phyloP scores from a whole-genome alignment of 2,329 filamentous ascomycete species.

The Monilinia fructicola region DNA sequence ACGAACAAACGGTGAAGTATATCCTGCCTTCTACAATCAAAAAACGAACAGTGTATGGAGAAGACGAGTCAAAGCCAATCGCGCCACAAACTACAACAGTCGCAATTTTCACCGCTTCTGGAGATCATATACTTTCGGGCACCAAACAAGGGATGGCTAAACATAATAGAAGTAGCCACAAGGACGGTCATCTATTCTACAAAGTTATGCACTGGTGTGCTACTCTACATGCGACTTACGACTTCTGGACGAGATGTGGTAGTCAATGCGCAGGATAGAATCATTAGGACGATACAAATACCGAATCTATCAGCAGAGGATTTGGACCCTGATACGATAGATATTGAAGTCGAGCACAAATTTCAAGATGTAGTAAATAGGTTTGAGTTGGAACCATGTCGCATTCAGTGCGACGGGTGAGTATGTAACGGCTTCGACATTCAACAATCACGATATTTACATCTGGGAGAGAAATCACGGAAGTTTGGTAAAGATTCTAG shows the following conservation, averaged over 20 bases:
- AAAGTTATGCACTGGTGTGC: constrained; percentile 81
- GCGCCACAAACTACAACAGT: constrained; percentile 93
- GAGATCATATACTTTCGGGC: constrained; percentile 85
- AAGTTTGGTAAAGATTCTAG: constrained; percentile 92
- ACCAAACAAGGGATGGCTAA: constrained; percentile 97
- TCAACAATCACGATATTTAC: constrained; percentile 98
- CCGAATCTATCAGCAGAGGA: constrained; percentile 70
- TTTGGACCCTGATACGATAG: constrained; percentile 80
- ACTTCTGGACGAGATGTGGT: constrained; percentile 83
- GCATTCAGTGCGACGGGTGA: constrained; percentile 92
- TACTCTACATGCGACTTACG: constrained; percentile 84
- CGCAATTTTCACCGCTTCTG: constrained; percentile 80
- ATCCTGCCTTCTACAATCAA: constrained; percentile 74
- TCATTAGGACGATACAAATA: constrained; percentile 88
- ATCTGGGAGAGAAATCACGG: constrained; percentile 96
- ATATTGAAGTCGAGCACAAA: constrained; percentile 92
- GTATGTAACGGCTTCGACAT: constrained; percentile 94
- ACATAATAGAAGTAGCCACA: constrained; percentile 84
- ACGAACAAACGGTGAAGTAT: constrained; percentile 69
- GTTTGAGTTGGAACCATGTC: constrained; percentile 91
- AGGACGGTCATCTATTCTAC: constrained; percentile 85
- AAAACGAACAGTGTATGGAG: constrained; percentile 67
- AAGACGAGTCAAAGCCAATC: constrained; percentile 75
- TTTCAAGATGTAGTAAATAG: constrained; percentile 97
- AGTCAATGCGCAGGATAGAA: constrained; percentile 90